These are phyloP conservation scores for Arthrobotrys sphaeroides DNA, from an alignment of 2,329 filamentous ascomycete species.

Conservation along the genomic window DNA sequence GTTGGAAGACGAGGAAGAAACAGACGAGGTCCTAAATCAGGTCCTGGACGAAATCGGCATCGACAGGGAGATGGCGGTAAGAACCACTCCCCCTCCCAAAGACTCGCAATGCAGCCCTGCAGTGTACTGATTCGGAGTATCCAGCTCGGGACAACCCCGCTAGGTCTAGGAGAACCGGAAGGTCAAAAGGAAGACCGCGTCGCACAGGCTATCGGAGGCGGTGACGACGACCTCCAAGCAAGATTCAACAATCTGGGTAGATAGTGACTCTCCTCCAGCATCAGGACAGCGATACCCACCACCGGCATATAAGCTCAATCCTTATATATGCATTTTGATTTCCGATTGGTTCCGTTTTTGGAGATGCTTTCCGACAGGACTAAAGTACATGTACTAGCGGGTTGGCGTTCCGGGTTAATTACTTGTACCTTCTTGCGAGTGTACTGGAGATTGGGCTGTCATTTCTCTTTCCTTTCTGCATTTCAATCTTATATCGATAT, in stretches of 20 bases:
- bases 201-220: constrained; percentile 82
- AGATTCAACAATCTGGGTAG: constrained; percentile 83
- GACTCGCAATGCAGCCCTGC: constrained; percentile 23
- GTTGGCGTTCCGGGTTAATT: constrained; percentile 44
- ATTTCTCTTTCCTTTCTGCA: neutral
- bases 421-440: neutral
- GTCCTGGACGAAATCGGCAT: constrained; percentile 96
- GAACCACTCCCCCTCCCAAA: constrained; percentile 63
- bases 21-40: constrained; percentile 95
- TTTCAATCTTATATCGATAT: constrained; percentile 3
- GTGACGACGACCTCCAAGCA: constrained; percentile 87
- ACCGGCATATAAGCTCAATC: neutral
- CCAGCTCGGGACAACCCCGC: constrained; percentile 90
- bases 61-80: constrained; percentile 86
- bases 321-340: neutral
- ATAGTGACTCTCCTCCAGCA: constrained; percentile 2
- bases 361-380: constrained; percentile 22
- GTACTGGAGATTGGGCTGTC: constrained; percentile 31
- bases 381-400: constrained; percentile 44
- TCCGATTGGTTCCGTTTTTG: constrained; percentile 1
- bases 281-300: neutral
- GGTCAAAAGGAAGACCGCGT: constrained; percentile 78
- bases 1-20: constrained; percentile 86
- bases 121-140: constrained; percentile 38
- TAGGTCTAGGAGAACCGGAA: constrained; percentile 75